Evolutionary conservation across 495 filamentous ascomycete species (phyloP).

Genomic region (Xylona heveae): DNA sequence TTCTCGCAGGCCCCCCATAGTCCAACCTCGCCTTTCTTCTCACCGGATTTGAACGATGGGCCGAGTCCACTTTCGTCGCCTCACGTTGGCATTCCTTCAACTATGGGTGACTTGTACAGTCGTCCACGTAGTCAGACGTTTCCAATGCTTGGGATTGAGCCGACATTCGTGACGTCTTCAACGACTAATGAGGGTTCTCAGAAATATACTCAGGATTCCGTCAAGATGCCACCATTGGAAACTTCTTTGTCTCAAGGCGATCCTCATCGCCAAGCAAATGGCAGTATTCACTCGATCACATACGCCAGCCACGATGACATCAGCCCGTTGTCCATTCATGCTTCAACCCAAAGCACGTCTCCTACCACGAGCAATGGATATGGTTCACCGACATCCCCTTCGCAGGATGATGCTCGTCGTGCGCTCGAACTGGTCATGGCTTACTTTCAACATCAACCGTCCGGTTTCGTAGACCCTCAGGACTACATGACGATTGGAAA

Average conservation of each 20-base stretch:
- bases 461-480: slow-evolving; percentile 50
- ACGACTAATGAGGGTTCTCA: slow-evolving; percentile 40
- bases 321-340: slow-evolving; percentile 1
- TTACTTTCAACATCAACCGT: slow-evolving; percentile 59
- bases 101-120: slow-evolving; percentile 29
- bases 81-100: slow-evolving; percentile 37
- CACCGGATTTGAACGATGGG: slow-evolving; percentile 42
- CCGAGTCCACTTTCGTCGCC: slow-evolving; percentile 43
- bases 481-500: slow-evolving; percentile 71
- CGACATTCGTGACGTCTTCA: slow-evolving; percentile 45
- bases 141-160: slow-evolving; percentile 44
- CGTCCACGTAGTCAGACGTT: slow-evolving; percentile 86
- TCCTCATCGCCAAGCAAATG: not conserved
- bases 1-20: slow-evolving; percentile 60
- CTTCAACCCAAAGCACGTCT: not conserved
- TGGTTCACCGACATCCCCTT: slow-evolving; percentile 52
- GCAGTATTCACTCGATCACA: not conserved
- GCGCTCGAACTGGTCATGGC: slow-evolving; percentile 73
- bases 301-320: not conserved
- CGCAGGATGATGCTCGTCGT: slow-evolving; percentile 70
- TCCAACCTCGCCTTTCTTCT: slow-evolving; percentile 74
- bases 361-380: slow-evolving; percentile 18
- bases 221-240: not conserved
- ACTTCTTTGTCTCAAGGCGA: not conserved
- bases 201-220: slow-evolving; percentile 22